Evolutionary conservation across 176 grass and related monocot species (phyloP), one percentile per base, ranked within the genome.

Genomic region (Ensete glaucum): DNA sequence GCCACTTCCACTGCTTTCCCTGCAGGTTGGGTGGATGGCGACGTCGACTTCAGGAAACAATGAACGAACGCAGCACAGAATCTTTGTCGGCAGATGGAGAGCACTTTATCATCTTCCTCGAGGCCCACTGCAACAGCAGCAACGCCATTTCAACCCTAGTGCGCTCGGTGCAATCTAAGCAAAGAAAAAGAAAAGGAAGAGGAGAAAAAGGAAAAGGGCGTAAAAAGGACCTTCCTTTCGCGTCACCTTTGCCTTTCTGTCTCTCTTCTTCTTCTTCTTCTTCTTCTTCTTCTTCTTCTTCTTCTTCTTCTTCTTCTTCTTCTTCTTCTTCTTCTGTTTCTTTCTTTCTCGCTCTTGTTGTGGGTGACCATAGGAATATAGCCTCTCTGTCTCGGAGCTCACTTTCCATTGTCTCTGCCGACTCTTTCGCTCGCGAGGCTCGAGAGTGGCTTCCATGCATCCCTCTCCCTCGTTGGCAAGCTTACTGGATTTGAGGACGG

Each of bases 51-150:
- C 4, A 9, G 57, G 57, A 19, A 60, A 60, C 57, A 15, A n/a
- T 60, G 57, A 60, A 60, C 57, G 57, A 60, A 60, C 57, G 57
- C 17, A 15, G 57, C 57, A 60, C 57, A 60, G 57, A 60, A 60
- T 60, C 13, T n/a, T 60, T 60, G 57, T 60, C 57, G 57, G 57
- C 57, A 17, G 14, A 17, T 43, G 34, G 34, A 43, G 34, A n/a
- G 57, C 16, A n/a, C 57, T 8, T 60, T 19, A 19, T 21, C 57
- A 1, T 58, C 55, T 14, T 16, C 34, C 34, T 43, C 34, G 4
- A 43, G 34, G 34, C 34, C 34, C 34, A 43, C 34, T 43, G 4
- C 34, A 34, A 4, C 29, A 43, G 34, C 34, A 43, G 34, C 34
- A 43, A 43, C 34, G 34, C 34, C 34, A 43, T 43, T 43, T 43